Evolutionary conservation across 2,329 filamentous ascomycete genomes (phyloP).

Genomic region (Colletotrichum higginsianum): DNA sequence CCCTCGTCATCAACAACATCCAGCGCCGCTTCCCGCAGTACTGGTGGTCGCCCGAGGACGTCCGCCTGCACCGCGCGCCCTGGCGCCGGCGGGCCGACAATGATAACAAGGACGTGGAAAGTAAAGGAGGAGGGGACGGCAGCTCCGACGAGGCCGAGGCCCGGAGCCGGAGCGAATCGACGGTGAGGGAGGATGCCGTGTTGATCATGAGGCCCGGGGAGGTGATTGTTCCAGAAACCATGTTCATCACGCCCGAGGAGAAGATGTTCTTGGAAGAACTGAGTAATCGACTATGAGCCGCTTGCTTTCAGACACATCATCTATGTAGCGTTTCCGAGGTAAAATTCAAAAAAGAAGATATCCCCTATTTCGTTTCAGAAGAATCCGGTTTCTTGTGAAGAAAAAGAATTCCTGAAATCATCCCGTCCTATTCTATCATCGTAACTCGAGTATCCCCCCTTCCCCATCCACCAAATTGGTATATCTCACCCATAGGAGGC

Average conservation of each 20-base stretch:
- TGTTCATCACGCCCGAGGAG: slow-evolving; percentile 57
- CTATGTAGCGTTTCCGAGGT: no score
- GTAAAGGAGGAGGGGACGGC: neutral
- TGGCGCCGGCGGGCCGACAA: slow-evolving; percentile 23
- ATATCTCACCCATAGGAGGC: no score
- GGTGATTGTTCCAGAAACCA: slow-evolving; percentile 53
- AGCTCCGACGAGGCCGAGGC: slow-evolving; percentile 13
- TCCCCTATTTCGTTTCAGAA: neutral
- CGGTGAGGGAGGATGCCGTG: slow-evolving; percentile 44
- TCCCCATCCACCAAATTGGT: no score
- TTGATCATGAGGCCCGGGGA: slow-evolving; percentile 55
- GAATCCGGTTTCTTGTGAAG: neutral
- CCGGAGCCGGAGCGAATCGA: slow-evolving; percentile 22
- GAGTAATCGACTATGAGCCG: slow-evolving; percentile 50
- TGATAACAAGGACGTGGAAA: slow-evolving; percentile 6
- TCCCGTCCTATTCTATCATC: slow-evolving; percentile 9
- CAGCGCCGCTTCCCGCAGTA: slow-evolving; percentile 77
- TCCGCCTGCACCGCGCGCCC: slow-evolving; percentile 13
- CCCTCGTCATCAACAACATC: slow-evolving; percentile 78
- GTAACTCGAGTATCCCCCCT: neutral
- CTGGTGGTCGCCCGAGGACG: slow-evolving; percentile 74
- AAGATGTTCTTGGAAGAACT: slow-evolving; percentile 54
- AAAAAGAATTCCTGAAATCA: no score
- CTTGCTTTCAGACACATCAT: neutral
- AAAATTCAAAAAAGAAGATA: neutral